Evolutionary conservation across 2,329 filamentous ascomycete genomes (phyloP).

Genomic region (Fusarium equiseti): DNA sequence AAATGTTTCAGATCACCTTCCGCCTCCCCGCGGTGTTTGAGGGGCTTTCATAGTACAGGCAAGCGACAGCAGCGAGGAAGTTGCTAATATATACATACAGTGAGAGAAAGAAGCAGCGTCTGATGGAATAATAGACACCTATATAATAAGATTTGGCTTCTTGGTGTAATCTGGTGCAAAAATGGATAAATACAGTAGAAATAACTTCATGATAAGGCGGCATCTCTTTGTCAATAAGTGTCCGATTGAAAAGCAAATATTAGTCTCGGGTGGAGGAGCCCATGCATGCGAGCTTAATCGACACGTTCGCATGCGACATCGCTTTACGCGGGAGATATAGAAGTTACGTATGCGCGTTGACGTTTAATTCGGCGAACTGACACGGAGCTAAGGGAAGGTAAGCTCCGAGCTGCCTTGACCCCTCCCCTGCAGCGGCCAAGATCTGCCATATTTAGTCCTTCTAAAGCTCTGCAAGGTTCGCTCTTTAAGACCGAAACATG

Average conservation of each 20-base stretch:
- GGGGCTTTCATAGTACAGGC: not conserved
- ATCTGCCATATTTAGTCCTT: not conserved
- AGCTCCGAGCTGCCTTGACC: not conserved
- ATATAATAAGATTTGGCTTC: not conserved
- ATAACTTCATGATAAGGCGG: not conserved
- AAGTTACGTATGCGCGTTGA: not conserved
- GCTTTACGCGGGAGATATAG: not conserved
- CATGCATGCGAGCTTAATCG: not conserved
- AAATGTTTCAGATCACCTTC: not conserved
- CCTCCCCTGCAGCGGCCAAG: not conserved
- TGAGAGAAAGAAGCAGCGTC: not conserved
- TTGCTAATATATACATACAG: not conserved
- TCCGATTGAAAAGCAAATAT: not conserved
- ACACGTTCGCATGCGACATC: conserved; percentile 1
- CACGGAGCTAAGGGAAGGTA: not conserved
- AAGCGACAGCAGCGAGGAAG: not conserved
- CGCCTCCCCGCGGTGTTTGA: not conserved
- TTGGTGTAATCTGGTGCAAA: not conserved
- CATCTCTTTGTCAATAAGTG: not conserved
- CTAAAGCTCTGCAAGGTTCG: not conserved
- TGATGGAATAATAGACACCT: not conserved
- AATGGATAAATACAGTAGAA: not conserved
- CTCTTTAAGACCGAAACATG: not conserved
- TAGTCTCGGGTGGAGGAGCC: not conserved
- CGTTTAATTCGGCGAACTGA: not conserved